Conservation (phyloP, 257 asterid species). For the Solanum pinnatisectum region DNA sequence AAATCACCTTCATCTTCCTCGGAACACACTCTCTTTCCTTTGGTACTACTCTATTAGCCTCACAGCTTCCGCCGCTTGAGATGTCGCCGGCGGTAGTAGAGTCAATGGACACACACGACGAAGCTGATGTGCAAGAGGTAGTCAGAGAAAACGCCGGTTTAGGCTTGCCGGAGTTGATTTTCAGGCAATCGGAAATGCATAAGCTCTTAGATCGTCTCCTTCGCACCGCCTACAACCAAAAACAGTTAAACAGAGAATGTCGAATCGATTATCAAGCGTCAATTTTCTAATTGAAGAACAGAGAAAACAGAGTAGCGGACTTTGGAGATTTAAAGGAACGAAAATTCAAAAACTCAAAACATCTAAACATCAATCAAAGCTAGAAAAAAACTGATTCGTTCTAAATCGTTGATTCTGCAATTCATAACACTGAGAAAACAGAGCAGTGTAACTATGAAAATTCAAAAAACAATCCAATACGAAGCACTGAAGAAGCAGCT, state of each 20-base stretch:
- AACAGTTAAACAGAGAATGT: neutral
- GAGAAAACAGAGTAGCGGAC: neutral
- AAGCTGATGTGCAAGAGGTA: slow-evolving; percentile 30
- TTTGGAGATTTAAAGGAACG: neutral
- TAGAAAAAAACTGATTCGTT: neutral
- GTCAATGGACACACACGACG: slow-evolving; percentile 41
- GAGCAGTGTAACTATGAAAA: neutral
- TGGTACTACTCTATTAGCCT: neutral
- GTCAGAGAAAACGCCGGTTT: slow-evolving; percentile 26
- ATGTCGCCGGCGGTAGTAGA: slow-evolving; percentile 8
- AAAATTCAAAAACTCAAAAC: neutral
- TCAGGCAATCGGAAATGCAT: slow-evolving; percentile 35
- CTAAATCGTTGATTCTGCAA: neutral
- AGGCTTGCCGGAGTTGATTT: slow-evolving; percentile 23
- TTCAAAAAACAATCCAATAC: neutral
- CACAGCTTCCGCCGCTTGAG: slow-evolving; percentile 26
- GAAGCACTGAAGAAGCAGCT: neutral
- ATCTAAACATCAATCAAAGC: neutral
- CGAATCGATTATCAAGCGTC: neutral
- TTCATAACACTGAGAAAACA: neutral
- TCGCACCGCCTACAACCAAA: slow-evolving; percentile 41
- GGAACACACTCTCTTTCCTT: neutral
- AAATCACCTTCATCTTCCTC: slow-evolving; percentile 23
- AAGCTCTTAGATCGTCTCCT: slow-evolving; percentile 61
- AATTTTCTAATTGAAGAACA: neutral